Evolutionary conservation across 116 monocot genomes (phyloP).

Genomic region (Posidonia oceanica): DNA sequence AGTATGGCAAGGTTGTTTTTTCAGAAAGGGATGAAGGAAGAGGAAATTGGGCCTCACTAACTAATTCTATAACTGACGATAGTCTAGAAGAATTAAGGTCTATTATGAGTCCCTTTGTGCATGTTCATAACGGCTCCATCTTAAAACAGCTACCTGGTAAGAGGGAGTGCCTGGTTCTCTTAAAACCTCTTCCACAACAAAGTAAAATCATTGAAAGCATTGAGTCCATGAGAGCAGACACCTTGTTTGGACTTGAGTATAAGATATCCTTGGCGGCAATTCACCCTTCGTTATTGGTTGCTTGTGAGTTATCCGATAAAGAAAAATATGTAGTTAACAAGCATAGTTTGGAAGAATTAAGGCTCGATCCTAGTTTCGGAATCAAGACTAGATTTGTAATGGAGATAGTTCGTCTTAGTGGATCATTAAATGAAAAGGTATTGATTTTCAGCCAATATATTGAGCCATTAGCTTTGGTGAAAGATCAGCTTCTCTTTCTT

Average conservation of each 20-base stretch:
- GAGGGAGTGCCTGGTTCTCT: slow-evolving; percentile 37
- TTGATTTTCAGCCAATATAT: slow-evolving; percentile 64
- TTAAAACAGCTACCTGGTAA: slow-evolving; percentile 48
- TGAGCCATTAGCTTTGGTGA: slow-evolving; percentile 45
- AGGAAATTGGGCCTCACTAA: slow-evolving; percentile 29
- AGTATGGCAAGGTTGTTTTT: slow-evolving; percentile 3
- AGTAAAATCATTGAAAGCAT: slow-evolving; percentile 31
- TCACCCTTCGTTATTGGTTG: slow-evolving; percentile 43
- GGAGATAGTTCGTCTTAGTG: slow-evolving; percentile 47
- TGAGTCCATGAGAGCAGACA: slow-evolving; percentile 6
- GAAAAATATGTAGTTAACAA: slow-evolving; percentile 20
- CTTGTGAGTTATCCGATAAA: slow-evolving; percentile 17
- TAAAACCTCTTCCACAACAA: slow-evolving; percentile 48
- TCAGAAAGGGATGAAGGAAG: slow-evolving; percentile 24
- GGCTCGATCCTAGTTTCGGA: slow-evolving; percentile 43
- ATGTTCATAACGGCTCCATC: slow-evolving; percentile 58
- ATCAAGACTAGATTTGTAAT: slow-evolving; percentile 69
- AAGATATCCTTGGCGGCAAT: slow-evolving; percentile 32
- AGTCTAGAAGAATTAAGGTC: slow-evolving; percentile 28
- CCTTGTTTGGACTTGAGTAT: slow-evolving; percentile 30
- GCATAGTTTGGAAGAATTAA: slow-evolving; percentile 15
- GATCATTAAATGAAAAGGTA: slow-evolving; percentile 47
- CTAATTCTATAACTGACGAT: slow-evolving; percentile 18
- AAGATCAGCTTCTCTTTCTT: slow-evolving; percentile 30
- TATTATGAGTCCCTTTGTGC: slow-evolving; percentile 52